Conservation (phyloP, 768 basidiomycete genomes). For the Austroboletus festivus region DNA sequence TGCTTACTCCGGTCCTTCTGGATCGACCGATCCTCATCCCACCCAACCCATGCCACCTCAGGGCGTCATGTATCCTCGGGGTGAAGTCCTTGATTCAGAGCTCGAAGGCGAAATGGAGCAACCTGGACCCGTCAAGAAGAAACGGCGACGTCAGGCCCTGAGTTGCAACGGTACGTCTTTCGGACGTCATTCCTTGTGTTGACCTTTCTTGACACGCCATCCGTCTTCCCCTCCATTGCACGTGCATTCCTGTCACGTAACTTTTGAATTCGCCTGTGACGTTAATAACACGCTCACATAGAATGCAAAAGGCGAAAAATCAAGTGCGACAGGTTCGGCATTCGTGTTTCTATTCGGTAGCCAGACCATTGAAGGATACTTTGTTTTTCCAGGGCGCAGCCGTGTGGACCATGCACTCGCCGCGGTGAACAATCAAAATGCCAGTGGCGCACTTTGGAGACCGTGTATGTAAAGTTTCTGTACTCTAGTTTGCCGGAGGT, state of each 20-base stretch:
- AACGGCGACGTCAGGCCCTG: constrained; percentile 74
- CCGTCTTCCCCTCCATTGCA: not conserved
- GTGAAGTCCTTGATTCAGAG: constrained; percentile 52
- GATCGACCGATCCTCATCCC: constrained; percentile 28
- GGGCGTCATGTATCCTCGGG: constrained; percentile 26
- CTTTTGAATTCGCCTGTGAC: too few relatives aligned
- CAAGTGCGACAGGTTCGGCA: constrained; percentile 74
- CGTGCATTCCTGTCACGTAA: constrained; percentile 1
- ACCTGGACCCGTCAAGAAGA: constrained; percentile 73
- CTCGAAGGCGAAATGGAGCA: constrained; percentile 48
- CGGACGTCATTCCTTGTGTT: constrained; percentile 17
- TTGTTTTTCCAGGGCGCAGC: constrained; percentile 56
- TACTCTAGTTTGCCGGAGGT: not conserved
- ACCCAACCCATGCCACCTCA: constrained; percentile 20
- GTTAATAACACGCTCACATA: constrained; percentile 31
- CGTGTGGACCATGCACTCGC: constrained; percentile 76
- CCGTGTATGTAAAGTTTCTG: constrained; percentile 53
- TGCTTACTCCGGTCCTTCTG: constrained; percentile 21
- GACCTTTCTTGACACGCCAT: constrained; percentile 15
- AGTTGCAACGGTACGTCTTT: constrained; percentile 73
- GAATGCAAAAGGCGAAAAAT: constrained; percentile 88
- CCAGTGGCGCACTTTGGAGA: constrained; percentile 81
- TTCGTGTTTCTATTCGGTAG: constrained; percentile 9
- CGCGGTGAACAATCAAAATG: constrained; percentile 79
- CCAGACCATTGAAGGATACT: constrained; percentile 14